Evolutionary conservation across 78 protist species (phyloP).

Genomic region (Tieghemostelium lacteum): DNA sequence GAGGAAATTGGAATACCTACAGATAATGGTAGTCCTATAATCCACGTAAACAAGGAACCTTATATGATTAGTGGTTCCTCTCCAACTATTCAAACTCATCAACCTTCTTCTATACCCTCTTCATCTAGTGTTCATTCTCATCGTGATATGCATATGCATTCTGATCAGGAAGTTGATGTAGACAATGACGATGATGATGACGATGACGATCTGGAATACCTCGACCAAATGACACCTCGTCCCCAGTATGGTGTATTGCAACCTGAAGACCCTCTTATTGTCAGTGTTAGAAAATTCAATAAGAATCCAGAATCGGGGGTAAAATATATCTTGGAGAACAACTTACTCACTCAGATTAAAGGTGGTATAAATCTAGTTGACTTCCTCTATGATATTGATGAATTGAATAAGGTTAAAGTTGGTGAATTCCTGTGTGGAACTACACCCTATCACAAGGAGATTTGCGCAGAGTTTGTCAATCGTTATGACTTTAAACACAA

Average conservation of each 20-base stretch:
- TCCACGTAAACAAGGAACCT: no score
- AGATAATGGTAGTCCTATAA: no score
- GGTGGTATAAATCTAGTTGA: slow-evolving; percentile 9
- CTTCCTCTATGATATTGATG: slow-evolving; percentile 48
- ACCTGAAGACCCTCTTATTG: slow-evolving; percentile 62
- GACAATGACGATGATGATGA: not conserved
- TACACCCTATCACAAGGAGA: slow-evolving; percentile 19
- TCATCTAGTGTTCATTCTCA: no score
- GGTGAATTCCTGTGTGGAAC: slow-evolving; percentile 68
- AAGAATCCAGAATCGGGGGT: slow-evolving; percentile 64
- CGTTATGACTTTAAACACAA: slow-evolving; percentile 22
- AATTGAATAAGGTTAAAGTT: slow-evolving; percentile 48
- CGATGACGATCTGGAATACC: slow-evolving; percentile 25
- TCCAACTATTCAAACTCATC: not conserved
- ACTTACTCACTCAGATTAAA: no score
- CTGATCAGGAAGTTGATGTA: no score
- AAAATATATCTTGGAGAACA: slow-evolving; percentile 42
- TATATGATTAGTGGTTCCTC: not conserved
- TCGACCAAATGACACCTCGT: slow-evolving; percentile 27
- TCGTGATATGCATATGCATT: no score
- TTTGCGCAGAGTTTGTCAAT: slow-evolving; percentile 37
- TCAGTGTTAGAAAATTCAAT: slow-evolving; percentile 62
- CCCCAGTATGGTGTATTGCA: slow-evolving; percentile 52
- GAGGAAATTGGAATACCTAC: slow-evolving; percentile 1
- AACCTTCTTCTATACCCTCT: not conserved